Evolutionary conservation across 805 yeast species (phyloP).

Genomic region (Candida mattraensis): DNA sequence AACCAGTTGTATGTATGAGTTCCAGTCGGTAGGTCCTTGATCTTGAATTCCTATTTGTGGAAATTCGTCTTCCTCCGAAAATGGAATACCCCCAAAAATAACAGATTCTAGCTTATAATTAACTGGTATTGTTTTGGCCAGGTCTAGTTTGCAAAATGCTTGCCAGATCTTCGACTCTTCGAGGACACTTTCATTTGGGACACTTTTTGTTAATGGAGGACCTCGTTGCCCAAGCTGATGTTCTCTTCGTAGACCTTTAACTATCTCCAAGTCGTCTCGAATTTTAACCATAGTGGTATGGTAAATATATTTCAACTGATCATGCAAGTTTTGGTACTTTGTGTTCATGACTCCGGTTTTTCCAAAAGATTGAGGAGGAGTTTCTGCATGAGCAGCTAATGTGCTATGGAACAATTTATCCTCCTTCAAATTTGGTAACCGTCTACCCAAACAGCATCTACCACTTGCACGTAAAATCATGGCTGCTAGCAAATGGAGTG

Average conservation of each 20-base stretch:
- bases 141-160: slow-evolving; percentile 3
- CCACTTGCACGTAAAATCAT: too few relatives aligned
- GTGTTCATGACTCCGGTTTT: too few relatives aligned
- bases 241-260: not conserved
- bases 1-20: slow-evolving; percentile 6
- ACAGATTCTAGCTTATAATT: not conserved
- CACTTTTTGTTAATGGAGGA: slow-evolving; percentile 1
- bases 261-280: not conserved
- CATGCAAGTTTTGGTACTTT: not conserved
- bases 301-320: slow-evolving; percentile 1
- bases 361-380: too few relatives aligned
- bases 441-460: too few relatives aligned
- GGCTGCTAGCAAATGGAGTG: too few relatives aligned
- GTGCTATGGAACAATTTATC: too few relatives aligned
- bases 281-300: not conserved
- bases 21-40: slow-evolving; percentile 1
- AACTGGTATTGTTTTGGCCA: not conserved
- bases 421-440: too few relatives aligned
- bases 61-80: not conserved
- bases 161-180: slow-evolving; percentile 10
- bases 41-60: slow-evolving; percentile 2
- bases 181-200: slow-evolving; percentile 2
- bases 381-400: too few relatives aligned
- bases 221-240: not conserved
- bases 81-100: not conserved